Conservation (phyloP, 208 protist species). For the Trichomonas vaginalis region DNA sequence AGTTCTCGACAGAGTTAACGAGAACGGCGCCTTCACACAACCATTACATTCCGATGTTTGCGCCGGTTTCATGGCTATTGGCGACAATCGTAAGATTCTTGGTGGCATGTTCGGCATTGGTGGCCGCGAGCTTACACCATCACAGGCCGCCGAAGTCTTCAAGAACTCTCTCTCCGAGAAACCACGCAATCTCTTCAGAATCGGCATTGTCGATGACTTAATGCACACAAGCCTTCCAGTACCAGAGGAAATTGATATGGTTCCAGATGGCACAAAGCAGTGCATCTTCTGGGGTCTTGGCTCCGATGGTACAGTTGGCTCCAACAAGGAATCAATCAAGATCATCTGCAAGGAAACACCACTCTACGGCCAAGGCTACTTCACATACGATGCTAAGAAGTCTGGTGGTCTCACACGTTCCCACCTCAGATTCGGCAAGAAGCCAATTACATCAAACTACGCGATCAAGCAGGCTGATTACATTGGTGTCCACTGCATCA, state of each 20-base stretch:
- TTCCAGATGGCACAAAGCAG: neutral
- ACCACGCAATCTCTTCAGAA: constrained; percentile 45
- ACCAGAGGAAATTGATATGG: neutral
- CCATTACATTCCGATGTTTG: constrained; percentile 53
- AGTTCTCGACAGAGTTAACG: constrained; percentile 48
- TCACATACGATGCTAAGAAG: neutral
- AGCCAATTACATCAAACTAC: constrained; percentile 45
- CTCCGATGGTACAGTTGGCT: constrained; percentile 52
- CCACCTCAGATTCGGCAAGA: constrained; percentile 49
- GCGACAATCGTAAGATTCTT: constrained; percentile 26
- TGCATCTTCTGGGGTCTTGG: too few relatives aligned
- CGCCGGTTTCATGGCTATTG: neutral
- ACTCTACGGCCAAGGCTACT: constrained; percentile 37
- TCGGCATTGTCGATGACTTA: constrained; percentile 55
- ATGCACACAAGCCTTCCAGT: constrained; percentile 41
- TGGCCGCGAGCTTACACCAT: constrained; percentile 51
- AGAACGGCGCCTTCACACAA: constrained; percentile 31
- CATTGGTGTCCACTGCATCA: constrained; percentile 44
- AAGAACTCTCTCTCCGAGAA: constrained; percentile 36
- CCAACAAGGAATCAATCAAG: constrained; percentile 57
- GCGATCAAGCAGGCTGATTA: constrained; percentile 45
- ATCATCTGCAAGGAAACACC: constrained; percentile 47
- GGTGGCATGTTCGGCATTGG: constrained; percentile 50
- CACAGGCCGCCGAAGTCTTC: constrained; percentile 37
- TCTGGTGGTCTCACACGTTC: constrained; percentile 29